Evolutionary conservation across 805 yeast genomes (phyloP), one percentile per base, ranked within the genome.

Genomic region (Spathaspora arborariae): DNA sequence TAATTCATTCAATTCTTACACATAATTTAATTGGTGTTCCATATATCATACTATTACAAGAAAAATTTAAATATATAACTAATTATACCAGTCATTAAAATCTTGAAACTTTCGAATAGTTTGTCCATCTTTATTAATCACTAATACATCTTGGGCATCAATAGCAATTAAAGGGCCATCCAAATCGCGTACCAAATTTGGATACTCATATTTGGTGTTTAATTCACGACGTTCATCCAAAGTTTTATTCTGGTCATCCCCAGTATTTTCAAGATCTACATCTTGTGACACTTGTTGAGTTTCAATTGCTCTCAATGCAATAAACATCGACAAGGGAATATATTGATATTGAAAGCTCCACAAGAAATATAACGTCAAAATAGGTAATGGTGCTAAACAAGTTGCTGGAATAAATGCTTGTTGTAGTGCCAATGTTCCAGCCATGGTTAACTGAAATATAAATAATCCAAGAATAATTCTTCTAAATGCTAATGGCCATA

Each of bases 401-500:
- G 84, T 70, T 0, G 97, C 89, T 39, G 88, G 70, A 4, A 81
- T 65, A 70, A 83, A 90, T 0, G 95, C 96, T 50, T 84, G 81
- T 56, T 86, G 89, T 47, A 88, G 76, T 0, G 88, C 90, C 49
- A 92, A 72, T 0, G 95, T 82, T 2, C 98, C 98, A 0, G 92
- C 89, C 88, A 91, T 90, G 10, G 96, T 89, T 49, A 92, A 67
- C 60, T 94, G 99, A 63, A 92, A 90, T 13, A 92, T 72, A 27
- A 87, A 65, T 20, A 92, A 66, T 0, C 98, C 98, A 48, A 89
- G 60, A 46, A 87, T 80, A 1, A 91, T 81, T 54, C 99, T 75
- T 56, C 96, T 75, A 58, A 87, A 85, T 2, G 92, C 83, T 42
- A 90, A 71, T 0, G 97, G 96, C 98, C 97, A 92, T 1, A 92